phyloP scores from a whole-genome alignment of 2,329 filamentous ascomycete species.

The Pseudocercospora pini-densiflorae region DNA sequence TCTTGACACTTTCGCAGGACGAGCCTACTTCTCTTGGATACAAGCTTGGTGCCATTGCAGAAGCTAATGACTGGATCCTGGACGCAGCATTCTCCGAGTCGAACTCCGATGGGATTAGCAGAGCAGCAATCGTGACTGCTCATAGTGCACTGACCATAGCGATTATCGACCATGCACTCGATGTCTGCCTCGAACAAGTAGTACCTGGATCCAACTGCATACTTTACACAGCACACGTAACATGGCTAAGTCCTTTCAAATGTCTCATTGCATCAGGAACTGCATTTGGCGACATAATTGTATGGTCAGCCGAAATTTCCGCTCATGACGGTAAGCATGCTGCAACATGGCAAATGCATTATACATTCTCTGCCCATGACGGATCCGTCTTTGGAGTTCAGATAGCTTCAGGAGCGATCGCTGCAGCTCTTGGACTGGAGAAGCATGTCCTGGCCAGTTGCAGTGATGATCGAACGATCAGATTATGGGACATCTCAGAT shows the following conservation, averaged over 20 bases:
- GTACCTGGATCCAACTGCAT: slow-evolving; percentile 77
- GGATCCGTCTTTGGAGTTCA: slow-evolving; percentile 91
- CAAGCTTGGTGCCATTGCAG: slow-evolving; percentile 48
- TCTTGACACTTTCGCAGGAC: background rate
- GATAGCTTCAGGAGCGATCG: slow-evolving; percentile 61
- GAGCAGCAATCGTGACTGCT: slow-evolving; percentile 73
- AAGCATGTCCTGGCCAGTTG: slow-evolving; percentile 80
- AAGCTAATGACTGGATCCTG: slow-evolving; percentile 77
- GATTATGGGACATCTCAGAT: slow-evolving; percentile 81
- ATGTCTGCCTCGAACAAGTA: slow-evolving; percentile 34
- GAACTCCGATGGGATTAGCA: background rate
- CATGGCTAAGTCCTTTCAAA: slow-evolving; percentile 60
- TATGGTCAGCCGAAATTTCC: slow-evolving; percentile 71
- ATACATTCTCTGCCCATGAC: slow-evolving; percentile 73
- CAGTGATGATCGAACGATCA: slow-evolving; percentile 90
- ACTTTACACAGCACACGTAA: slow-evolving; percentile 80
- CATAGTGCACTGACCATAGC: slow-evolving; percentile 75
- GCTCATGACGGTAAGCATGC: slow-evolving; percentile 12
- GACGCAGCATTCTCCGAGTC: slow-evolving; percentile 60
- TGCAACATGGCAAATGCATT: slow-evolving; percentile 52
- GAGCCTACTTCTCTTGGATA: slow-evolving; percentile 25
- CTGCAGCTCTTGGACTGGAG: slow-evolving; percentile 46
- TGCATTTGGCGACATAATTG: slow-evolving; percentile 89
- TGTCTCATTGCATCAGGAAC: slow-evolving; percentile 86
- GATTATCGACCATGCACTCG: background rate